Base-by-base conservation (phyloP, 352 stramenopile species). In the Pythium brachiatum region DNA sequence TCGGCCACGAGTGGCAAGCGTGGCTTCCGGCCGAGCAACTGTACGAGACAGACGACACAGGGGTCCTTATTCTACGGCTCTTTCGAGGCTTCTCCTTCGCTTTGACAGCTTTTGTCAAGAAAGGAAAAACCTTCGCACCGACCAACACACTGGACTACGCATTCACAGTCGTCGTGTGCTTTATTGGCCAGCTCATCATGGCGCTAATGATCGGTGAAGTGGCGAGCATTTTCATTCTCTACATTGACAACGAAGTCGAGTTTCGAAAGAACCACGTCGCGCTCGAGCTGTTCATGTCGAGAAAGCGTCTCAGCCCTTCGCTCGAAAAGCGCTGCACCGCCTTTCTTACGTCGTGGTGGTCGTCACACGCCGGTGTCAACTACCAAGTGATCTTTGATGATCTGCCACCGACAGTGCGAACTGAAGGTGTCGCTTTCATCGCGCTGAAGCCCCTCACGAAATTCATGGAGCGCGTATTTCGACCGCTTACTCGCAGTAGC, bases 151-250 rank as follows among this genome's bases (percentile, higher is more conserved):
- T 21, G 1, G 62, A 78, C 11, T 68, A 74, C 38, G 62, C 76
- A 1, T 89, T 90, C 46, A 72, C 78, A 18, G 76, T 86, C 53
- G n/a, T 71, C 7, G 68, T 83, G 18, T 87, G 75, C 53, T 88
- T 89, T 51, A 32, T 71, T 4, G 76, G 81, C 0, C 44, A 82
- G 1, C 69, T 90, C n/a, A 67, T 75, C 2, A 88, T 86, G 74
- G 77, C 75, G 6, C 89, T 89, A 60, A 83, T 89, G 70, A 89
- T 89, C 53, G 78, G 81, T 8, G 79, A 90, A 36, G 76, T 88
- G 34, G 79, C 81, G 2, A 86, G 74, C 31, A 60, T 90, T 26
- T 89, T 83, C 66, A 86, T 90, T 43, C 86, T 76, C 7, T 84
- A 70, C 20, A 90, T 88, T 20, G 65, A 72, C 15, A 84, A 89